Base-by-base conservation (phyloP, 2,329 filamentous ascomycete species). In the Nemania abortiva region DNA sequence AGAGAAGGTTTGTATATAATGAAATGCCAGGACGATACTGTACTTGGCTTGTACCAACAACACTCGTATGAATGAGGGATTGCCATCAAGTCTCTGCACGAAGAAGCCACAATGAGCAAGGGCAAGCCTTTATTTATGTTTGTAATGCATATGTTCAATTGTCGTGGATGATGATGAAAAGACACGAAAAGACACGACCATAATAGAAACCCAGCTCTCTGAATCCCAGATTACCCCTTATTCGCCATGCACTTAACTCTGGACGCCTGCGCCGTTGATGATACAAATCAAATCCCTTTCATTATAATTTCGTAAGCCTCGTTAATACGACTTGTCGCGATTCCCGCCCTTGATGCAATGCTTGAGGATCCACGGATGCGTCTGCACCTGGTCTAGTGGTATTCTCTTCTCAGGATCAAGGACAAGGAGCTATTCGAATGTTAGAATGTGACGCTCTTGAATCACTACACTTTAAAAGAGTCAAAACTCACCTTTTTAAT, bases 291-390 rank as follows among this genome's bases (percentile, higher is more conserved):
- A 67, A 52, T 59, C 20, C 37, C 27, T 29, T 72, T 70, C 71
- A 70, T 72, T 69, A n/a, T n/a, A n/a, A 72, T 67, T 71, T 70
- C 67, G 39, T 72, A 29, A 50, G 52, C 63, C 53, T 49, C 61
- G 70, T 75, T 71, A 78, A 56, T 74, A 66, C 63, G 77, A 39
- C 54, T 82, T 86, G 74, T 88, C 88, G 67, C 84, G 84, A 77
- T 85, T 81, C 77, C 88, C 85, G n/a, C 86, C 85, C 81, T 88
- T 89, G 72, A 91, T 87, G 80, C 95, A 98, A 81, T 98, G 93
- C 85, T 98, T 98, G 74, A 98, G 80, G 76, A 99, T 97, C 96
- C 96, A 99, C n/a, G 96, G 95, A 80, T 98, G 96, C 61, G 87
- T 87, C 80, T 95, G 91, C 47, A 98, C 92, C 68, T 97, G 91